Evolutionary conservation across 1,139 yeast genomes (phyloP).

Genomic region (Saccharomyces pastorianus): DNA sequence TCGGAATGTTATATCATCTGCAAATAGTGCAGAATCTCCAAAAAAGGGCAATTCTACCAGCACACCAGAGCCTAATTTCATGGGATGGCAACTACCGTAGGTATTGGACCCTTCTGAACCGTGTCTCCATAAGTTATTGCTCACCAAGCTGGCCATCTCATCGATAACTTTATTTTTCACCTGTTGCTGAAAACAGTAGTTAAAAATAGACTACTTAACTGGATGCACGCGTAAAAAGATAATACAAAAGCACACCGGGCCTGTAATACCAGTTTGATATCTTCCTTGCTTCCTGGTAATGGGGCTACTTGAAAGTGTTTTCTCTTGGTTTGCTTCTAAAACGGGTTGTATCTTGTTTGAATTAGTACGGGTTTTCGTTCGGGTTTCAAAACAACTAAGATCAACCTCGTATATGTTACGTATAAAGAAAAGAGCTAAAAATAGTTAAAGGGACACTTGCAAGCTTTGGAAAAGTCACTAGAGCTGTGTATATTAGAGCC

Average conservation of each 20-base stretch:
- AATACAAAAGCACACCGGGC: neutral
- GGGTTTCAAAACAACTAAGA: slow-evolving; percentile 2
- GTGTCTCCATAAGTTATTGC: neutral
- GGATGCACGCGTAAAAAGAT: neutral
- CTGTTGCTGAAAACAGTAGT: neutral
- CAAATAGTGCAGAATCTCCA: slow-evolving; percentile 10
- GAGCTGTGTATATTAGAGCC: neutral
- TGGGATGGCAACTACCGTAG: slow-evolving; percentile 19
- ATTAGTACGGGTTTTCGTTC: slow-evolving; percentile 2
- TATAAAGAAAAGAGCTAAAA: neutral
- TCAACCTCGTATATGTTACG: neutral
- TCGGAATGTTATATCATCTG: slow-evolving; percentile 15
- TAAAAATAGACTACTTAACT: neutral
- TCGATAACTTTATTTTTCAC: neutral
- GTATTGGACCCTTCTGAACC: neutral
- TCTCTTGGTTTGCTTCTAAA: neutral
- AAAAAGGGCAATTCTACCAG: slow-evolving; percentile 12
- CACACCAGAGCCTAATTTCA: slow-evolving; percentile 22
- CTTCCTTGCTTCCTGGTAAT: neutral
- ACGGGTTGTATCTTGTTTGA: neutral
- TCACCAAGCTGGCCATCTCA: neutral
- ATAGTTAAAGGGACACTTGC: neutral
- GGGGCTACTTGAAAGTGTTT: neutral
- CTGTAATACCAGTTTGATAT: neutral
- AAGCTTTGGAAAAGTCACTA: neutral